Conservation (phyloP, 164 flowering plant species). For the Tetrastigma voinierianum region DNA sequence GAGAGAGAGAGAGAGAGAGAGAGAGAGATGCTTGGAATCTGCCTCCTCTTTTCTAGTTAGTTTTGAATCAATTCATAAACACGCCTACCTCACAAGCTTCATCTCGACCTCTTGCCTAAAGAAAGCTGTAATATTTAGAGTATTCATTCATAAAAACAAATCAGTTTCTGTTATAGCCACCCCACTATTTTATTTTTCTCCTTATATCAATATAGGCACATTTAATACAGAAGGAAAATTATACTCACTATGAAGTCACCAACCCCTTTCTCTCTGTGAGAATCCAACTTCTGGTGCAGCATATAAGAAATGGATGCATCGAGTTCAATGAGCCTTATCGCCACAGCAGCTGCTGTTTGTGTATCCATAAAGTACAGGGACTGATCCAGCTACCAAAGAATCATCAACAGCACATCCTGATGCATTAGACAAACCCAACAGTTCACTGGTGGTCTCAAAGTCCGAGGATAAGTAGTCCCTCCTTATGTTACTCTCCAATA, state of each 20-base stretch:
- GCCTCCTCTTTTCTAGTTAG: too few relatives aligned
- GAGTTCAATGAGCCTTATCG: constrained; percentile 75
- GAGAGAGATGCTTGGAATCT: too few relatives aligned
- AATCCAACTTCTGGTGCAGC: constrained; percentile 49
- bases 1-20: too few relatives aligned
- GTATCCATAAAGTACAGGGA: constrained; percentile 77
- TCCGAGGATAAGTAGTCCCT: constrained; percentile 56
- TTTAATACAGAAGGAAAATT: neutral
- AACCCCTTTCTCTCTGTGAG: constrained; percentile 39
- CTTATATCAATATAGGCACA: neutral
- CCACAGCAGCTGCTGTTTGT: constrained; percentile 78
- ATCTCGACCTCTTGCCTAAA: too few relatives aligned
- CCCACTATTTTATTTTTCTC: neutral
- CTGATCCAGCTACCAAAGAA: constrained; percentile 18
- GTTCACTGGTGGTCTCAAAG: constrained; percentile 66
- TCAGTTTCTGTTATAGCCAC: neutral
- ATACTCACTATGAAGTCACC: constrained; percentile 52
- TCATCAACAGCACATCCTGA: constrained; percentile 19
- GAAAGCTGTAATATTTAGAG: too few relatives aligned
- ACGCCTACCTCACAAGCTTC: too few relatives aligned
- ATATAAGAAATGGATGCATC: constrained; percentile 64
- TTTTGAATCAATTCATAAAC: too few relatives aligned
- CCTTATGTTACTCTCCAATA: constrained; percentile 58
- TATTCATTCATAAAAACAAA: too few relatives aligned
- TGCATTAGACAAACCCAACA: constrained; percentile 32